Evolutionary conservation across 2,329 filamentous ascomycete species (phyloP), one percentile per base, ranked within the genome.

Genomic region (Colletotrichum spinosum): DNA sequence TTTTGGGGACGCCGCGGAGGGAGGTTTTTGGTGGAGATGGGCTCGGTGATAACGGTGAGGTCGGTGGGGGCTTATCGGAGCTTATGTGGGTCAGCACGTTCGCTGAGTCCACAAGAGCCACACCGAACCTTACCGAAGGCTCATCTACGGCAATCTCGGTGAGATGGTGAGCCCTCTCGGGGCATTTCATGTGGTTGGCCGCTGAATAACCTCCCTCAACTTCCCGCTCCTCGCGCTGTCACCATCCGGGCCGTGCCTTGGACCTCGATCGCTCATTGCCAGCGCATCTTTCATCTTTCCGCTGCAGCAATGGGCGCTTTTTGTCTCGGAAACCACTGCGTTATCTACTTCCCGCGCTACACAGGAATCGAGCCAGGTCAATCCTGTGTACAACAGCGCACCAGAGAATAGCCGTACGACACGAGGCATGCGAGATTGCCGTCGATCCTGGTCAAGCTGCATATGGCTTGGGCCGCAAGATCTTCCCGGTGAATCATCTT

Each of bases 1-100:
- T 78, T 83, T 80, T 80, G 76, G 74, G 80, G 77, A 76, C 70
- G 69, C 41, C 39, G 52, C 39, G 46, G 41, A 55, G 35, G 57
- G 55, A 58, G 62, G 52, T 48, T 44, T 63, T 46, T 10, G 17
- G 49, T 45, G 52, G 45, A 55, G 39, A 42, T 44, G 42, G 13
- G 42, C 42, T 60, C 58, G 58, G 65, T 51, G 58, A 25, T 56
- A 39, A 65, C 65, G 67, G 67, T 68, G 65, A 67, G 45, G 12
- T 57, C 60, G 65, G 67, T 65, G 60, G 67, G 67, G 35, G 2
- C 25, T 25, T 25, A 25, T 25, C 13, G 15, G 6, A 65, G 62
- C 62, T 65, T 13, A 11, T 62, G 58, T 56, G 58, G 62, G 33
- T 9, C 0, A 0, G n/a, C 51, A 62, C 41, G 46, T 62, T 25